Base-by-base conservation (phyloP, 1,284 basidiomycete species). In the Apiotrichum gamsii region DNA sequence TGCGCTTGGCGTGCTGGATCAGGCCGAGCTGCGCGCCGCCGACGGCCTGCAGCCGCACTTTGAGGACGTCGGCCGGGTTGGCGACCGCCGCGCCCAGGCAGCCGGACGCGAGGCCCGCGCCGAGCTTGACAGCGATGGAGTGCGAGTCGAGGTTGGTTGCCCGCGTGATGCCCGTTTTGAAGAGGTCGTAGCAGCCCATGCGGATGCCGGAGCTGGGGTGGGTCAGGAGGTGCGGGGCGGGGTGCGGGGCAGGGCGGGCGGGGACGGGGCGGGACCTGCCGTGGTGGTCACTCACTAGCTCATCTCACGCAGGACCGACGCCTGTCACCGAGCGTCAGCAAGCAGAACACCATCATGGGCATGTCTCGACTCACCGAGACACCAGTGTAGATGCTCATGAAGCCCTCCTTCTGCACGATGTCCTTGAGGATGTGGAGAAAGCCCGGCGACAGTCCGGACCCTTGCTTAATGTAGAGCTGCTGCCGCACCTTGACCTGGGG, bases 51-150 rank as follows among this genome's bases (percentile, higher is more conserved):
- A 48, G 29, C 10, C 52, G 52, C 5, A 54, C 52, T 33, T 54
- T 54, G 28, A 54, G 52, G 20, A 54, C 46, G 43, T 54, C 52
- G 31, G 52, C 52, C 1, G 52, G 52, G 49, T 54, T 54, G 20
- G 52, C 52, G 25, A 54, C 39, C 9, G 52, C 52, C 6, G 45
- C 43, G 15, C 52, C 52, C 11, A 54, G 39, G 28, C 41, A 43
- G 16, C 52, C 52, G 3, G 39, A 43, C 5, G 31, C 30, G 20
- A 54, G 28, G 1, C 52, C 52, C 1, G 52, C 52, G 31, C 52
- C 52, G 37, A 54, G 52, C 46, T 54, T 54, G 24, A 54, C 52
- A 5, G 36, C 23, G 4, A 54, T 49, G 20, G 19, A 23, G 33
- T 54, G 52, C 19, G 52, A 24, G 43, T 54, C 52, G 16, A 49